Base-by-base conservation (phyloP, 2,329 filamentous ascomycete species). In the Nectriaceae sp. region DNA sequence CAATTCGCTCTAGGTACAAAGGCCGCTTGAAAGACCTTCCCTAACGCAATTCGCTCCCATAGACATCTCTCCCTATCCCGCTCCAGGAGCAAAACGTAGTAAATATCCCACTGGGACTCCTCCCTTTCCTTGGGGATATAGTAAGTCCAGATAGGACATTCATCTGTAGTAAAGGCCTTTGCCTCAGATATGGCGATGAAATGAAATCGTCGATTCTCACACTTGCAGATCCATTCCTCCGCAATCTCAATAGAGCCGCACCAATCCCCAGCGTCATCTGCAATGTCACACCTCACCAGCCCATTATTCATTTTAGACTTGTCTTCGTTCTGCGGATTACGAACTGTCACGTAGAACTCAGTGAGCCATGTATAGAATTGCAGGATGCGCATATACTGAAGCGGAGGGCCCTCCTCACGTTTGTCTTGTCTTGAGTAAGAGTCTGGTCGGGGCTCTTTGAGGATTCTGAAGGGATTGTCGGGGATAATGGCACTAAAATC, bases 101-200 rank as follows among this genome's bases (percentile, higher is more conserved):
- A 38, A 6, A 38, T 6, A 38, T 38, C 35, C 35, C 35, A 38
- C 35, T 38, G 6, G 35, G n/a, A 16, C n/a, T 38, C 35, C 6
- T 38, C 35, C n/a, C 35, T 8, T n/a, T 38, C 35, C 35, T 38
- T 38, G 6, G 35, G 35, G 35, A 38, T 38, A n/a, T 38, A 38
- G 35, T 38, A 38, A 6, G 15, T 38, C 35, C 35, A 38, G 15
- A 16, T n/a, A 8, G 35, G 35, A 38, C 35, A 38, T n/a, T 38
- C 35, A 6, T 38, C 35, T 10, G 6, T 8, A 6, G 35, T 38
- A 20, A 38, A 38, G n/a, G 8, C n/a, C 35, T 38, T 38, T 38
- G 35, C 35, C 6, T 38, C 35, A 5, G 35, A 38, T 16, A 38
- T 5, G 35, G 35, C 35, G n/a, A 38, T 38, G n/a, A 38, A 38